Evolutionary conservation across 495 filamentous ascomycete genomes (phyloP), one percentile per base, ranked within the genome.

Genomic region (Aspergillus hancockii): DNA sequence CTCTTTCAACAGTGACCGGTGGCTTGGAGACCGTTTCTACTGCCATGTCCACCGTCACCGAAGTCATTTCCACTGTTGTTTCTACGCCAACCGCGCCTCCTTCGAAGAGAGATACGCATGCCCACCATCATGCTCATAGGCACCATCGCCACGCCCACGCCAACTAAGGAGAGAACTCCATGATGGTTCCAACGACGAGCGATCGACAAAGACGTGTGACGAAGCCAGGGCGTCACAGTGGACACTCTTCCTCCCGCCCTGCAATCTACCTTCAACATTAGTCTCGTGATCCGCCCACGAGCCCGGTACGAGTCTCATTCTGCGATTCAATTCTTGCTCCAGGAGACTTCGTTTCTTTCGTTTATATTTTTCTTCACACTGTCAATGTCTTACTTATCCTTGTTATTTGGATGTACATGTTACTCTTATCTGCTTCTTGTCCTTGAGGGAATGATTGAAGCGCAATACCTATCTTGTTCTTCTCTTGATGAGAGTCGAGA

Each of bases 41-140:
- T 12, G 36, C 28, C 31, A 61, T 50, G 30, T 54, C 54, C 19
- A 67, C 61, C 16, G 28, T 55, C 19, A 57, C 52, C 49, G 38
- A 8, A 54, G 40, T 53, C 21, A 40, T 63, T 32, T 71, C 68
- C 3, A 66, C 68, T 10, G 61, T 70, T 30, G 69, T 72, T 9
- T 60, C 62, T 52, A 58, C 60, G 40, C 65, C 72, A 30, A 72
- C 50, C 25, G 58, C 59, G 1, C 57, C 63, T 4, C 55, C 59
- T 28, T 65, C 57, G 25, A 59, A 66, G 10, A 62, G 34, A 10
- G 63, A 66, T 18, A 70, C 46, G 65, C 69, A 70, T 30, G 54
- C 14, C 16, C 43, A 47, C 43, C 19, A n/a, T 13, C 53, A 55
- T 14, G 40, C n/a, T 7, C 53, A 55, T 41, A 41, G 30, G n/a